These are phyloP conservation scores for Trametes cingulata DNA, from an alignment of 768 basidiomycete species.

Conservation along the genomic window DNA sequence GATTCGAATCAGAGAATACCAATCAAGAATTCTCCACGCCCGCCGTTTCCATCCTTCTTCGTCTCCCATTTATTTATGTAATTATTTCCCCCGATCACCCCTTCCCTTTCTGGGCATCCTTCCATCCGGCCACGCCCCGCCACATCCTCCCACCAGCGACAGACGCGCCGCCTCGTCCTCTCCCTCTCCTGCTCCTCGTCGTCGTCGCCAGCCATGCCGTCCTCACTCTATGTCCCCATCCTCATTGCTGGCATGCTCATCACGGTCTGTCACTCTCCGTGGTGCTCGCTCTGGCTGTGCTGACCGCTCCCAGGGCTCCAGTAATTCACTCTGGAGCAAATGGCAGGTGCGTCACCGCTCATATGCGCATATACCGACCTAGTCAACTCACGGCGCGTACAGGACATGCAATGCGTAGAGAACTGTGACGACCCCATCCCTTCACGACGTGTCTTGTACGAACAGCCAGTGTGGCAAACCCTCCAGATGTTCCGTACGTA, in stretches of 20 bases:
- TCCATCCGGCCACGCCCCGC: constrained; percentile 1
- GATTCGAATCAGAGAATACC: constrained; percentile 12
- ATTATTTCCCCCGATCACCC: constrained; percentile 12
- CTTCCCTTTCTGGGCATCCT: constrained; percentile 1
- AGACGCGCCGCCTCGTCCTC: constrained; percentile 35
- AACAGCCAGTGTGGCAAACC: constrained; percentile 94
- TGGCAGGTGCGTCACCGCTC: constrained; percentile 59
- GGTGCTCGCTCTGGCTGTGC: not conserved
- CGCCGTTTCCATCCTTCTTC: not conserved
- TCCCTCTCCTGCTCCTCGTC: constrained; percentile 2
- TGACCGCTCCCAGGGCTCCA: constrained; percentile 56
- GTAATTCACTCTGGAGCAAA: constrained; percentile 81
- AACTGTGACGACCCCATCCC: constrained; percentile 76
- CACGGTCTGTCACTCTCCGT: constrained; percentile 51
- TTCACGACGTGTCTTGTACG: constrained; percentile 68
- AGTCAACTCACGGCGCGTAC: not conserved
- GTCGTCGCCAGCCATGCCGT: constrained; percentile 51
- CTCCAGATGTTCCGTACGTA: constrained; percentile 86
- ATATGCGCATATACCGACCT: not conserved
- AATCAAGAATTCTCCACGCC: constrained; percentile 7
- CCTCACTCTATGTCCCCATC: constrained; percentile 67
- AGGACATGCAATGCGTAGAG: constrained; percentile 99
- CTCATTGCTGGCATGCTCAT: constrained; percentile 93
- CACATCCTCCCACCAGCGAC: not conserved
- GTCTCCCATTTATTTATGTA: constrained; percentile 12